Evolutionary conservation across 1,284 basidiomycete genomes (phyloP), one percentile per base, ranked within the genome.

Genomic region (Exobasidium cylindrosporum): DNA sequence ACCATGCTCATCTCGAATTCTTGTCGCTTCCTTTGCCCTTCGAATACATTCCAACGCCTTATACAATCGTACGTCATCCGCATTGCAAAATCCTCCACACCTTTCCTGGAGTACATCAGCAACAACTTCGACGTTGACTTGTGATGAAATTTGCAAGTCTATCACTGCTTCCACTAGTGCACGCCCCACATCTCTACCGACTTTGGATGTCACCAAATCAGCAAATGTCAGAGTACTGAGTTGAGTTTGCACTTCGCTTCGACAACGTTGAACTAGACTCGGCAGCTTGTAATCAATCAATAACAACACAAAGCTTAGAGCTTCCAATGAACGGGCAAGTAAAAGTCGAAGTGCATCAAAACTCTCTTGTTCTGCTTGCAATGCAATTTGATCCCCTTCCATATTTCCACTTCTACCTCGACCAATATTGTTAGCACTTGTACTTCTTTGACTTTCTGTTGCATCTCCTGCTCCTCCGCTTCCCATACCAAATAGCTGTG

Each of bases 11-110:
- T 85, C 79, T 95, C 92, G 1, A 82, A 80, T 3, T 24, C 26
- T 50, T 84, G 83, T 84, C 14, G 89, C 87, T 78, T 94, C 91
- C 53, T 89, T 88, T 26, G 96, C 93, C 72, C 90, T 89, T 5
- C 92, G 89, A 49, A 97, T 85, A 70, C 89, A 91, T 81, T 99
- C 96, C 77, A 92, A 89, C 0, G 95, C 95, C 89, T 98, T 98
- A 84, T 98, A 97, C 54, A 97, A 83, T 83, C 97, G 90, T 47
- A 98, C 96, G 82, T 99, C 96, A 76, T 97, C 96, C 0, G 95
- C 89, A 73, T 92, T 94, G 81, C 94, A 97, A 85, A 98, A 98
- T 21, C 91, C 91, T 0, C 93, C 94, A 75, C 96, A 99, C 75
- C 92, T 86, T 76, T 90, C 88, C 79, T 98, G 95, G 32, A 98